Evolutionary conservation across 164 flowering plant species (phyloP).

Genomic region (Macadamia integrifolia): DNA sequence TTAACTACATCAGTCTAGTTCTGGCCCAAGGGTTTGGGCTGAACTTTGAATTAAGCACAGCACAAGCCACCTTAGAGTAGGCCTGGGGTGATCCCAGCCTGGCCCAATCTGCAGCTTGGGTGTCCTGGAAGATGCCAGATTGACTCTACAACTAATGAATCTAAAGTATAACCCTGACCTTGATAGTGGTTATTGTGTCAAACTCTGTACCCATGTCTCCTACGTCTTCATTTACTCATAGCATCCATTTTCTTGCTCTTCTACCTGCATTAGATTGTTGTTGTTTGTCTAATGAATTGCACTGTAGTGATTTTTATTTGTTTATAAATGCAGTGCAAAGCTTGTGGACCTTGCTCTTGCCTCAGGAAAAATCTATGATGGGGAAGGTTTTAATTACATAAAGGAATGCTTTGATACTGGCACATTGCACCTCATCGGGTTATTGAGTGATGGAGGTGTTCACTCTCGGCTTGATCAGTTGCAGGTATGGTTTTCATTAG

Average conservation of each 20-base stretch:
- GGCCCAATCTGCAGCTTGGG: not conserved
- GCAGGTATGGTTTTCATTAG: conserved; percentile 40
- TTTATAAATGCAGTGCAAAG: conserved; percentile 61
- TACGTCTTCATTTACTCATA: not conserved
- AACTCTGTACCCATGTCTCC: no score
- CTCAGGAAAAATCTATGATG: conserved; percentile 81
- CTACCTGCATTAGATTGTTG: not conserved
- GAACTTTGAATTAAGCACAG: no score
- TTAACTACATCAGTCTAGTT: no score
- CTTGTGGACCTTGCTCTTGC: conserved; percentile 91
- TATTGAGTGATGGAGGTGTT: conserved; percentile 97
- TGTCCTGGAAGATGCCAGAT: not conserved
- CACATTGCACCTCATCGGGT: conserved; percentile 92
- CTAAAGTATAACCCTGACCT: not conserved
- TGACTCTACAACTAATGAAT: not conserved
- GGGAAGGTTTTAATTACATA: conserved; percentile 88
- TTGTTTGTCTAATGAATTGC: not conserved
- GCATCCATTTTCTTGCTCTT: not conserved
- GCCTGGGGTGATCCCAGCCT: no score
- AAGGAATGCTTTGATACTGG: conserved; percentile 56
- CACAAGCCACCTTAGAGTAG: no score
- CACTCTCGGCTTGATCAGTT: conserved; percentile 93
- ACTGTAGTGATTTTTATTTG: not conserved
- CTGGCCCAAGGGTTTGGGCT: no score
- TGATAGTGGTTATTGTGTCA: no score